Evolutionary conservation across 2,329 filamentous ascomycete genomes (phyloP), one percentile per base, ranked within the genome.

Genomic region (Aspergillus cejpii): DNA sequence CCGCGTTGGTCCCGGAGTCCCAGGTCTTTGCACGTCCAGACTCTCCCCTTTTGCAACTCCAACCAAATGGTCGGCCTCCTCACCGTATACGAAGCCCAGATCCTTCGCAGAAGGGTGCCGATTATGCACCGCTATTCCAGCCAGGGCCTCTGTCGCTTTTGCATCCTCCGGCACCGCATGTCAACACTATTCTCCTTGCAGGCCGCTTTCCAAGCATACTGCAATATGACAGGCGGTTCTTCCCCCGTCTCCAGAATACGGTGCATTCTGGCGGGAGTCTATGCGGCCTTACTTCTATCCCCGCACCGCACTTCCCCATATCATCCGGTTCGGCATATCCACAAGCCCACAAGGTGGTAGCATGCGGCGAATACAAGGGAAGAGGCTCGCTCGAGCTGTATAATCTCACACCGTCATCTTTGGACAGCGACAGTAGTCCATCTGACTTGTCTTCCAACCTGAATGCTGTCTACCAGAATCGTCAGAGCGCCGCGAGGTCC

Each of bases 381-480:
- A 90, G 92, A 64, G 91, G 91, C 0, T 90, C 85, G 0, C 72
- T 97, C 1, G 91, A 97, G 60, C 70, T 95, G n/a, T 95, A 94
- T 63, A 49, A 60, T 48, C 52, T 70, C 55, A 62, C 50, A 42
- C 57, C 50, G 50, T 56, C 50, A 45, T 57, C 41, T 48, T 62
- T 57, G 50, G 61, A 58, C 19, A 28, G 47, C 41, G 28, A 62
- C 48, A 45, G 56, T 43, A 44, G 52, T 40, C 41, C 54, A 8
- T 60, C 60, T 12, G 52, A 54, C 6, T 48, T 47, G 26, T 58
- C 62, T 6, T 65, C 62, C 2, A 53, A 41, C 12, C 43, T 66
- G 20, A 47, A 54, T 0, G 39, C 55, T 3, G 47, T 71, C 10
- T 80, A 83, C 63, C 83, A 84, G 53, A 97, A 97, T 56, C 81